Conservation (phyloP, 352 stramenopile genomes). For the Globisporangium canariense region DNA sequence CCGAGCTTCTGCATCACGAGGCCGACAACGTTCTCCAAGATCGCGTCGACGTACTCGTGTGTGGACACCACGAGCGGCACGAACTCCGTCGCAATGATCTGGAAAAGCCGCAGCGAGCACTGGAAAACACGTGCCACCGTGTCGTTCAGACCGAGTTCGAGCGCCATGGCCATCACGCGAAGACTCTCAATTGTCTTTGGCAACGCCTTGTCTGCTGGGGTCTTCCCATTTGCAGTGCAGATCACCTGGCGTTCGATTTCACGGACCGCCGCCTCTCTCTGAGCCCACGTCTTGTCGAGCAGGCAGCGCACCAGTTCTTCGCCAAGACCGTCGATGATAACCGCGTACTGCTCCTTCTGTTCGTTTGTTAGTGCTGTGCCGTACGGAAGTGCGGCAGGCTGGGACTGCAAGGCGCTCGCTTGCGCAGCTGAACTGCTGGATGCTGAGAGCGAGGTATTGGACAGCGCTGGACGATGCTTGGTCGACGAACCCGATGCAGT, state of each 20-base stretch:
- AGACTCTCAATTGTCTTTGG: conserved; percentile 59
- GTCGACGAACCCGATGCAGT: conserved; percentile 75
- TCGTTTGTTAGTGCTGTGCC: conserved; percentile 61
- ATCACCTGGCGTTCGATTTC: conserved; percentile 71
- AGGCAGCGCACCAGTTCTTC: conserved; percentile 75
- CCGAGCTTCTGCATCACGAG: conserved; percentile 71
- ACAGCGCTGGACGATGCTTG: conserved; percentile 67
- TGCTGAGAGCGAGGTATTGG: conserved; percentile 50
- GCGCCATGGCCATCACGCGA: conserved; percentile 45
- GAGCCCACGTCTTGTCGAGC: conserved; percentile 77
- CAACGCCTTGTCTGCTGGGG: conserved; percentile 37
- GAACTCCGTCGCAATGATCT: conserved; percentile 71
- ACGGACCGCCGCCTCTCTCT: conserved; percentile 66
- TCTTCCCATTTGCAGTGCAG: conserved; percentile 44
- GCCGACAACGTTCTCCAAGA: conserved; percentile 53
- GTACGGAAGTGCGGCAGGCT: conserved; percentile 55
- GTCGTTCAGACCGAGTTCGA: conserved; percentile 72
- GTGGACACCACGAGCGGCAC: conserved; percentile 45
- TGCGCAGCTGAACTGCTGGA: conserved; percentile 18
- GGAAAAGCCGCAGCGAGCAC: conserved; percentile 66
- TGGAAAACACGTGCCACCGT: conserved; percentile 78
- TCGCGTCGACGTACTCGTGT: conserved; percentile 51
- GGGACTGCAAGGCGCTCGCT: conserved; percentile 22
- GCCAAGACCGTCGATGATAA: conserved; percentile 56
- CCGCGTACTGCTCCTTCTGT: conserved; percentile 45